Percentiles rank a stretch among this genome's conserved stretches.
Evolutionary conservation across 495 filamentous ascomycete species (phyloP).

Genomic region (Rhypophila decipiens): DNA sequence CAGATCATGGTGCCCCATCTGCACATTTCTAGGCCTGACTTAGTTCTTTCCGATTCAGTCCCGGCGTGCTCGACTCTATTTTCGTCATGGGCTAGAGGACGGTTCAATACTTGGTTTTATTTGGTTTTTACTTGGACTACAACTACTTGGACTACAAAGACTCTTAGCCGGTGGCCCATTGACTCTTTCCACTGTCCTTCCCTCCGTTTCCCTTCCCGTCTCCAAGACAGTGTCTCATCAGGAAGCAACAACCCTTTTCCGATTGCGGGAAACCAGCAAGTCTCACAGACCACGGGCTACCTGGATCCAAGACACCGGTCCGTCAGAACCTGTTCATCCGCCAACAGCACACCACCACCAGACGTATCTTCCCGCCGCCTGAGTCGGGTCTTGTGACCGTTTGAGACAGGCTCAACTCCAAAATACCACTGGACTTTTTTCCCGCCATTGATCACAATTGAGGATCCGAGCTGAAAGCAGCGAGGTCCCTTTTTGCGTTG

Average conservation of each 20-base stretch:
- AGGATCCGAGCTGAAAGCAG: no score
- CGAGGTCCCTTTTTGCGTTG: not conserved
- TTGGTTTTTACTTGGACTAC: no score
- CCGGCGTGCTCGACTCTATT: not conserved
- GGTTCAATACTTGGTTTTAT: no score
- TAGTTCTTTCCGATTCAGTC: conserved; percentile 1
- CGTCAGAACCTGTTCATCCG: not conserved
- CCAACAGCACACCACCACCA: not conserved
- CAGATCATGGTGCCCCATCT: conserved; percentile 8
- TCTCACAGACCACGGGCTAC: no score
- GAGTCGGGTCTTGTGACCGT: conserved; percentile 8
- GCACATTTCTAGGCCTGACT: conserved; percentile 1
- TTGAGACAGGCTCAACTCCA: conserved; percentile 16
- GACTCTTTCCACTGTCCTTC: no score
- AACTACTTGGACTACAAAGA: not conserved
- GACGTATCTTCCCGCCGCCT: not conserved
- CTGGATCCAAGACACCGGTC: no score
- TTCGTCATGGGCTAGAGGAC: not conserved
- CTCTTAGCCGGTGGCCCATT: not conserved
- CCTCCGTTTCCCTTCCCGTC: no score
- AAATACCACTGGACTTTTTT: no score
- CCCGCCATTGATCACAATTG: no score
- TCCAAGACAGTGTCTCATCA: no score
- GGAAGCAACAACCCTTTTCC: no score
- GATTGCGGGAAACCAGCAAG: no score